Percentiles rank a stretch among this genome's conserved stretches.
These are phyloP conservation scores for Pseudocercospora musae DNA, from an alignment of 2,329 filamentous ascomycete species.

Conservation along the genomic window DNA sequence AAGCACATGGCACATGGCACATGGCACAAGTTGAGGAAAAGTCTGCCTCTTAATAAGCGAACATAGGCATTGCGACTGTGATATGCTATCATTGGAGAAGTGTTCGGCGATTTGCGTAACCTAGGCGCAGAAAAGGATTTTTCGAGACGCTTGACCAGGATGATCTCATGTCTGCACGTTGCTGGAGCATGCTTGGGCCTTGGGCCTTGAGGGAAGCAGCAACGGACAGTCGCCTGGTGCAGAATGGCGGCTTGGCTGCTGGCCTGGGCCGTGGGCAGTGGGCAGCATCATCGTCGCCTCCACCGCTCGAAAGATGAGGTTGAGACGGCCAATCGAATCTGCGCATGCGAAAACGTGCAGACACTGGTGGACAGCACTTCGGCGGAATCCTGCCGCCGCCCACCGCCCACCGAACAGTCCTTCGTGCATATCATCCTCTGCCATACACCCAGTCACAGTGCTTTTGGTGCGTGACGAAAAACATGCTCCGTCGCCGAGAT, in stretches of 20 bases:
- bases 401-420: no score
- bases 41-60: background rate
- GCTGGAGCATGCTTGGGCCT: background rate
- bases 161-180: background rate
- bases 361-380: background rate
- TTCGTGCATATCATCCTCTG: slow-evolving; percentile 2
- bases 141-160: background rate
- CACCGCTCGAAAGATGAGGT: background rate
- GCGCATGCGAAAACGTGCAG: background rate
- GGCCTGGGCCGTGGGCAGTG: background rate
- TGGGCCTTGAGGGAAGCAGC: background rate
- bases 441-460: no score
- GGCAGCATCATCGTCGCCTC: no score
- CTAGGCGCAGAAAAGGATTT: background rate
- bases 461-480: background rate
- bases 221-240: background rate
- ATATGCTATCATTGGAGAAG: background rate
- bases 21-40: background rate
- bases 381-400: background rate
- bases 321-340: background rate
- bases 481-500: background rate
- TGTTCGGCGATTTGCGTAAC: background rate
- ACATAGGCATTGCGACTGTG: background rate
- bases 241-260: background rate
- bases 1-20: no score